A percentile compares a stretch with the other conserved stretches of the same genome.
These are phyloP conservation scores for Sarcodon sp. DNA, from an alignment of 768 basidiomycete species.

Conservation along the genomic window DNA sequence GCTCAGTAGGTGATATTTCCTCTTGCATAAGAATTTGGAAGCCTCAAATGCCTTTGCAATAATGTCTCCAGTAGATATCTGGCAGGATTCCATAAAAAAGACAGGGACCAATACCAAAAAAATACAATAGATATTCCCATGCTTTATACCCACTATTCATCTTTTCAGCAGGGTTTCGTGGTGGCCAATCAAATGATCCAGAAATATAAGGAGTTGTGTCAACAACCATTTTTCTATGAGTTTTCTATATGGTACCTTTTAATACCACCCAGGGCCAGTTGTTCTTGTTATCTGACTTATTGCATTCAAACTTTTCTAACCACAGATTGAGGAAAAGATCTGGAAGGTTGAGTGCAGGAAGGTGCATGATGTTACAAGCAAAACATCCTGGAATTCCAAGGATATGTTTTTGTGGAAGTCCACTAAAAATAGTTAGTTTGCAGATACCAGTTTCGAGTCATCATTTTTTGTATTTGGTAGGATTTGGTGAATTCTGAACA, in stretches of 20 bases:
- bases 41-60: slow-evolving; percentile 13
- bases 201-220: slow-evolving; percentile 20
- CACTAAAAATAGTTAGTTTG: slow-evolving; percentile 23
- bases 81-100: slow-evolving; percentile 14
- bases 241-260: slow-evolving; percentile 15
- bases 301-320: slow-evolving; percentile 14
- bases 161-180: slow-evolving; percentile 27
- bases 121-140: slow-evolving; percentile 7
- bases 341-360: slow-evolving; percentile 21
- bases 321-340: slow-evolving; percentile 20
- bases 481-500: slow-evolving; percentile 2
- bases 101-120: slow-evolving; percentile 13
- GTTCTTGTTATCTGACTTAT: slow-evolving; percentile 7
- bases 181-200: slow-evolving; percentile 26
- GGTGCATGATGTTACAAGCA: slow-evolving; percentile 25
- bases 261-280: slow-evolving; percentile 20
- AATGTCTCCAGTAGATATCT: slow-evolving; percentile 12
- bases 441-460: slow-evolving; percentile 20
- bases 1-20: slow-evolving; percentile 1
- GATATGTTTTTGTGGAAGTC: slow-evolving; percentile 6
- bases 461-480: slow-evolving; percentile 12
- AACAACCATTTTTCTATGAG: slow-evolving; percentile 21
- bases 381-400: slow-evolving; percentile 19
- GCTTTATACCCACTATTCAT: slow-evolving; percentile 21
- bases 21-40: slow-evolving; percentile 12